Base-by-base conservation (phyloP, 2,329 filamentous ascomycete species). In the Aspergillus fischeri region DNA sequence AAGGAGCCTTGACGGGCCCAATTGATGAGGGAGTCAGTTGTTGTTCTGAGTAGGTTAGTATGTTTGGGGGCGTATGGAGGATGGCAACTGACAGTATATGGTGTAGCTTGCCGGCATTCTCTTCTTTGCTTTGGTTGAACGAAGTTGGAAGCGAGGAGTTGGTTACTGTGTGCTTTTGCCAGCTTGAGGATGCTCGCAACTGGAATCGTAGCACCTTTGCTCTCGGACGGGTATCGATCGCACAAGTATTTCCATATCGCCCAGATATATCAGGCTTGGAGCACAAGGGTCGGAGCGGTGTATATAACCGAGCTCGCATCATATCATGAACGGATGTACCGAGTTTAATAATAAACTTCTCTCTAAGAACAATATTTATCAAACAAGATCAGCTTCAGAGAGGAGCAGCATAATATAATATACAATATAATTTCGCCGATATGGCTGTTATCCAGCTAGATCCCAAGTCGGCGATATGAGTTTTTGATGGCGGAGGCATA, bases 1-100 rank as follows among this genome's bases (percentile, higher is more conserved):
- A 94, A 81, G 17, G 91, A 95, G 55, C 87, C 85, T 77, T 94
- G 89, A 52, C 91, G 86, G 41, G 86, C 88, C 91, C 91, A 95
- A 79, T 92, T 93, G 75, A 88, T 35, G 44, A 56, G 28, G 1
- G 29, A 32, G 24, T 56, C 54, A 27, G 52, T 29, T 17, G 54
- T 49, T 11, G 54, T 56, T 21, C 54, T 56, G 32, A 8, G 11
- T 10, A 45, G 2, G 42, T 45, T 45, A 45, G 42, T 21, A 45
- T 14, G 42, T 21, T 21, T 45, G 42, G 20, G 2, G 4, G 3
- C 21, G 42, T 4, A 20, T 21, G n/a, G 42, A 4, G 4, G 21
- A 20, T 21, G 1, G 3, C 4, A 4, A 20, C 42, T 45, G 10
- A 45, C 42, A 25, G 20, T 20, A 45, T 45, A 45, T 45, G 42